These are phyloP conservation scores for Citrus australasica DNA, from an alignment of 345 rosid genomes.

Conservation along the genomic window DNA sequence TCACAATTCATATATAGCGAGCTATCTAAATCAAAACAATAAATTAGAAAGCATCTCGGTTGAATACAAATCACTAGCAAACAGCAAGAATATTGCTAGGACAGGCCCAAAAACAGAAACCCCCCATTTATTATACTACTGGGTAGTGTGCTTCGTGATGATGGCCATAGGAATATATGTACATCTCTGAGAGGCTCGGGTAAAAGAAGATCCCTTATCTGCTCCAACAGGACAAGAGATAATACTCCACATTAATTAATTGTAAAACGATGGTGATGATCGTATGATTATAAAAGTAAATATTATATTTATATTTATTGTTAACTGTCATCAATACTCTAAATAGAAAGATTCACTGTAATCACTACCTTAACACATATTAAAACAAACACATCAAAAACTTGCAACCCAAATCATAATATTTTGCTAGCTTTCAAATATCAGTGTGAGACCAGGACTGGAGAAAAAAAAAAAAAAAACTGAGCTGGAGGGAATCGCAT, in stretches of 20 bases:
- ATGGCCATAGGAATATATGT: background rate
- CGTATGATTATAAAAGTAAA: too few species aligned
- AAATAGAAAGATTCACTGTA: too few species aligned
- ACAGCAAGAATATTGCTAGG: conserved; percentile 16
- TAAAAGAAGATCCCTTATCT: background rate
- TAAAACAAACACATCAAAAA: too few species aligned
- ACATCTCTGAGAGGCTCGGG: too few species aligned
- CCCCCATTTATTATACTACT: conserved; percentile 3
- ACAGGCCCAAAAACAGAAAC: background rate
- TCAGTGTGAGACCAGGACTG: background rate
- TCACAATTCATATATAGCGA: background rate
- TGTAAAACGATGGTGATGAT: too few species aligned
- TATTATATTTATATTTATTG: too few species aligned
- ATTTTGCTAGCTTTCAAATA: too few species aligned
- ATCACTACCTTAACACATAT: too few species aligned
- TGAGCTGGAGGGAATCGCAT: background rate
- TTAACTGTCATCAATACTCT: rapidly evolving
- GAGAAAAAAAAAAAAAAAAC: too few species aligned
- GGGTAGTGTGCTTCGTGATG: background rate
- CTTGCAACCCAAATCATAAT: too few species aligned
- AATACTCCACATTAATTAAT: too few species aligned
- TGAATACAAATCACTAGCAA: conserved; percentile 17
- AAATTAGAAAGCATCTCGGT: conserved; percentile 12
- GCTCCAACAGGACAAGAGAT: background rate
- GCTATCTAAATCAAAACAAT: background rate